Conservation (phyloP, 495 filamentous ascomycete species). For the Penicillium crystallinum region DNA sequence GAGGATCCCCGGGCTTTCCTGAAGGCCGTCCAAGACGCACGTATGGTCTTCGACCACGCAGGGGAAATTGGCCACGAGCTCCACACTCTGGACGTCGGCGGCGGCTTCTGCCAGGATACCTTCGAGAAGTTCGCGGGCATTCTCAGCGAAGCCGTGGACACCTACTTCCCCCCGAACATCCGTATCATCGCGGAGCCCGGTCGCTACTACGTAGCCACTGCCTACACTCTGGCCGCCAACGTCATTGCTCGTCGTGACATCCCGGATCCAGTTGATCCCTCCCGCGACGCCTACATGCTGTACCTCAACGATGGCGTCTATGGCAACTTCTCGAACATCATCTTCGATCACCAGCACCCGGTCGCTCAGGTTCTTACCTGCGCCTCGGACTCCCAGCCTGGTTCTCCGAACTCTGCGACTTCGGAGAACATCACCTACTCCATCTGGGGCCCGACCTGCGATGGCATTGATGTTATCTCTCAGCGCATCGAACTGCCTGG, state of each 20-base stretch:
- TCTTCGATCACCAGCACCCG: slow-evolving; percentile 97
- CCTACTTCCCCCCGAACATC: slow-evolving; percentile 78
- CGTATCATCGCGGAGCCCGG: slow-evolving; percentile 95
- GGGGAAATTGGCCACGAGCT: slow-evolving; percentile 69
- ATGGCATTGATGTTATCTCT: slow-evolving; percentile 91
- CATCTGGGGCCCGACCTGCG: slow-evolving; percentile 97
- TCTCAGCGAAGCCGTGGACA: slow-evolving; percentile 72
- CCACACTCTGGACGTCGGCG: slow-evolving; percentile 88
- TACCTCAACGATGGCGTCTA: slow-evolving; percentile 97
- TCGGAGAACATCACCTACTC: slow-evolving; percentile 61
- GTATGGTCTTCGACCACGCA: slow-evolving; percentile 85
- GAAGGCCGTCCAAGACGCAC: slow-evolving; percentile 85
- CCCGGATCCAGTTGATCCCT: slow-evolving; percentile 50
- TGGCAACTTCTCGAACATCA: slow-evolving; percentile 97
- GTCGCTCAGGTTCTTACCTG: slow-evolving; percentile 72
- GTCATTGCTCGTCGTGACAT: slow-evolving; percentile 94
- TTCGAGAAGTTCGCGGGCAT: slow-evolving; percentile 88
- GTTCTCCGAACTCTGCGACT: slow-evolving; percentile 46
- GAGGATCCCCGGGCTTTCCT: slow-evolving; percentile 83
- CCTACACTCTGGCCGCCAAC: slow-evolving; percentile 89
- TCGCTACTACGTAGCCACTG: slow-evolving; percentile 88
- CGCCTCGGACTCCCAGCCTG: slow-evolving; percentile 40
- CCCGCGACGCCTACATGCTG: slow-evolving; percentile 76
- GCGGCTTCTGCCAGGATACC: slow-evolving; percentile 81
- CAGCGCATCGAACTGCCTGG: slow-evolving; percentile 67